Conservation (phyloP, 306 rosid species). For the Potentilla sterilis region DNA sequence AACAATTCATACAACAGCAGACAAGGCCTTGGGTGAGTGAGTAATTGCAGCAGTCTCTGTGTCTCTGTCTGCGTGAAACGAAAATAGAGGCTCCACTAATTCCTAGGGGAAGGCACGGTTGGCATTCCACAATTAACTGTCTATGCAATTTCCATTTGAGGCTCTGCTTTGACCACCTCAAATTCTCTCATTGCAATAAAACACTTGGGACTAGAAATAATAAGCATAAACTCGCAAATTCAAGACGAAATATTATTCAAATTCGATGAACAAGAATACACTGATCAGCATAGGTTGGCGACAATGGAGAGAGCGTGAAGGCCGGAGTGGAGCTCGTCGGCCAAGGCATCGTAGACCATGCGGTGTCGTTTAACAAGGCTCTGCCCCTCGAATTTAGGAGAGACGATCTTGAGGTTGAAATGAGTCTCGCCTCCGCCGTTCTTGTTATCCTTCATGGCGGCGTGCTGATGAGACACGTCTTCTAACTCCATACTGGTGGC, state of each 20-base stretch:
- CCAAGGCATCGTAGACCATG: slow-evolving; percentile 52
- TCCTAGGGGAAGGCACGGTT: slow-evolving; percentile 33
- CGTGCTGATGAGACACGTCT: slow-evolving; percentile 87
- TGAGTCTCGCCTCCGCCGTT: slow-evolving; percentile 50
- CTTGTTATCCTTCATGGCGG: slow-evolving; percentile 50
- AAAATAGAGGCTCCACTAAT: slow-evolving; percentile 29
- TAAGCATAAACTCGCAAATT: background rate
- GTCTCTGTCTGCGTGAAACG: background rate
- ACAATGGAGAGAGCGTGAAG: slow-evolving; percentile 62
- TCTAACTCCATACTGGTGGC: slow-evolving; percentile 64
- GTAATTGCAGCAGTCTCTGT: background rate
- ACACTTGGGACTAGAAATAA: background rate
- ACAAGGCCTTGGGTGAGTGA: background rate
- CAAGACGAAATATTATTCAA: background rate
- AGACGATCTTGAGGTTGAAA: slow-evolving; percentile 71
- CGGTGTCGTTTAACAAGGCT: slow-evolving; percentile 65
- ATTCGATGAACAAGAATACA: background rate
- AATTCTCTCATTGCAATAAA: background rate
- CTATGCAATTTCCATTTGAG: slow-evolving; percentile 17
- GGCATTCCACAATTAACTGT: slow-evolving; percentile 26
- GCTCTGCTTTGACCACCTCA: slow-evolving; percentile 2
- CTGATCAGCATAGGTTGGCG: slow-evolving; percentile 30
- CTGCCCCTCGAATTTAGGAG: slow-evolving; percentile 66
- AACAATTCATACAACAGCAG: background rate
- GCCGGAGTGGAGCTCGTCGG: slow-evolving; percentile 61